Evolutionary conservation across 2,329 filamentous ascomycete species (phyloP).

Genomic region (Aspergillus transmontanensis): DNA sequence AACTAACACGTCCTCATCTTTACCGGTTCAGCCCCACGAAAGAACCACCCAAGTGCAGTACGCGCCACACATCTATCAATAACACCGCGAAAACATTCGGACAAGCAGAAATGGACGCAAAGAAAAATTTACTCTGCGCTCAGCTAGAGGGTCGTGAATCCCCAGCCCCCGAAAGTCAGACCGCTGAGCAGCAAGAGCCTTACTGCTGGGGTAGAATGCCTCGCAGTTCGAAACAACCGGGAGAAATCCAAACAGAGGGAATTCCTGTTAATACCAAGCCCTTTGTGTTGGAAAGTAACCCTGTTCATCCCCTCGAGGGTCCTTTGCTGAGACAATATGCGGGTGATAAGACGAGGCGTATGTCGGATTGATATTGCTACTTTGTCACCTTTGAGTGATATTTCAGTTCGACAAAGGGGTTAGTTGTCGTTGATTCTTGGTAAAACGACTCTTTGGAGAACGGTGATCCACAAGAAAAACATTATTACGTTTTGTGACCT

Average conservation of each 20-base stretch:
- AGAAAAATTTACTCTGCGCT: neutral
- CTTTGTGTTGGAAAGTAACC: conserved; percentile 3
- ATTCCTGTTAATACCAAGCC: neutral
- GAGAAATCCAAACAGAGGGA: neutral
- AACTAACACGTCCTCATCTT: no score
- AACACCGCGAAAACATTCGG: neutral
- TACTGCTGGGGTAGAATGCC: neutral
- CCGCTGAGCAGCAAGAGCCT: neutral
- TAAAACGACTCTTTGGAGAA: neutral
- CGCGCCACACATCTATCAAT: no score
- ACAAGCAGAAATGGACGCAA: neutral
- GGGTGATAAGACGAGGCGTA: conserved; percentile 2
- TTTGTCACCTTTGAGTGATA: neutral
- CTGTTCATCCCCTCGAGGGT: conserved; percentile 2
- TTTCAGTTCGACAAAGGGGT: neutral
- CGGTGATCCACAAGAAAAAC: neutral
- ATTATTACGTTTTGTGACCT: neutral
- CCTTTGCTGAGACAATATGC: neutral
- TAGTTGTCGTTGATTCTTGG: neutral
- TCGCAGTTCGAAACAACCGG: neutral
- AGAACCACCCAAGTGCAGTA: no score
- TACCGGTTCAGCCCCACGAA: no score
- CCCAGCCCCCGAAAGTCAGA: neutral
- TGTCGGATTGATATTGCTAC: neutral
- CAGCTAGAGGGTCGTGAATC: neutral